Percentiles rank a stretch among this genome's conserved stretches.
phyloP scores from a whole-genome alignment of 2,329 filamentous ascomycete genomes.

The Neofusicoccum cordaticola region DNA sequence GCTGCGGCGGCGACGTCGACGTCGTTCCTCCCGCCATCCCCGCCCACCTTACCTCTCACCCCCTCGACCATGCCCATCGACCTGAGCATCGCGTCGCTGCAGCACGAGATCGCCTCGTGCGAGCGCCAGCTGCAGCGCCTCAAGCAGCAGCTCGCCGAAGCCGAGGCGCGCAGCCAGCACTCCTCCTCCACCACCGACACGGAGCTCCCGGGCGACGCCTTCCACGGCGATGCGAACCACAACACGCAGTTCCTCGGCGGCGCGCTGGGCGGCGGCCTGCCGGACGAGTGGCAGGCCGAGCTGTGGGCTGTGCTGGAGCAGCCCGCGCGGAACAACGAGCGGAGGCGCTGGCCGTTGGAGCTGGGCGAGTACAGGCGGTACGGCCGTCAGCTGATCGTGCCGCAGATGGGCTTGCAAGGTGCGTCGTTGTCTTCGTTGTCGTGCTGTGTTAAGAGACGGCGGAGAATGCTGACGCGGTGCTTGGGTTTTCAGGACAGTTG shows the following conservation, averaged over 20 bases:
- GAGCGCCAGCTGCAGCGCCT: conserved; percentile 42
- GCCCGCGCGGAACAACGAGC: conserved; percentile 22
- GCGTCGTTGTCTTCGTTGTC: not conserved
- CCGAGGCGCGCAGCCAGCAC: conserved; percentile 32
- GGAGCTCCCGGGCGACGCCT: conserved; percentile 20
- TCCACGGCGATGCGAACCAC: conserved; percentile 24
- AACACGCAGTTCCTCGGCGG: conserved; percentile 26
- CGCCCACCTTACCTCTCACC: too few relatives aligned
- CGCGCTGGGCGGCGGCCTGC: conserved; percentile 41
- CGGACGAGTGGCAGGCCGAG: conserved; percentile 43
- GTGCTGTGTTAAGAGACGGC: too few relatives aligned
- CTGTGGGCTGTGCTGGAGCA: conserved; percentile 37
- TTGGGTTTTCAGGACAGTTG: conserved; percentile 62
- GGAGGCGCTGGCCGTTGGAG: conserved; percentile 61
- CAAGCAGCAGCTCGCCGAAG: conserved; percentile 41
- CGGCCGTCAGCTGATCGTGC: conserved; percentile 85
- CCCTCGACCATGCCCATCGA: not conserved
- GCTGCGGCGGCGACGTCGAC: too few relatives aligned
- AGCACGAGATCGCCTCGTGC: conserved; percentile 42
- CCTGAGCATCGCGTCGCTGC: conserved; percentile 33
- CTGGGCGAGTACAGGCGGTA: conserved; percentile 80
- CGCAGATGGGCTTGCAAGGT: conserved; percentile 75
- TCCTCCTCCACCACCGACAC: conserved; percentile 24
- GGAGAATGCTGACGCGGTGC: not conserved
- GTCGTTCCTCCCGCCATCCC: too few relatives aligned